Base-by-base conservation (phyloP, 2,329 filamentous ascomycete species). In the Huntiella savannae region DNA sequence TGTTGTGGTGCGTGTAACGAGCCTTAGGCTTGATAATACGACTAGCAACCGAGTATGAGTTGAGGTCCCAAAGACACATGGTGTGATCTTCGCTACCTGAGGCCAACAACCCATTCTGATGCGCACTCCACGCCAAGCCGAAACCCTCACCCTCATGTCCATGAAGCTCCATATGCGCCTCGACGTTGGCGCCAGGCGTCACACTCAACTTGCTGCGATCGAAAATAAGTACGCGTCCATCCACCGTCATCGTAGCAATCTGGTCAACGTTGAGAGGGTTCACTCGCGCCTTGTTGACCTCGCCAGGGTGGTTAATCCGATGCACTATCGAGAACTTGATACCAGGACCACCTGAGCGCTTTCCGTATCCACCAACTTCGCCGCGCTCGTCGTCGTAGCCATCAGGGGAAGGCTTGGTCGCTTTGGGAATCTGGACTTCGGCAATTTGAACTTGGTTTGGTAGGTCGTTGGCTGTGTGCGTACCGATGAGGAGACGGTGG, bases 211-310 rank as follows among this genome's bases (percentile, higher is more conserved):
- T 96, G 45, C 88, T 93, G 53, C 88, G 79, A 65, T 98, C 91
- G 65, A 92, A 98, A 54, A 98, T 77, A 60, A 96, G 77, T 37
- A 95, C 82, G 53, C 77, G 80, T 52, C 84, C 82, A 59, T 95
- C 83, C 5, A 84, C 76, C 53, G 84, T 86, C 63, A 95, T 79
- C 0, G 91, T 95, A 3, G 91, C 91, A 55, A 98, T 92, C 49
- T 98, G 78, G 57, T 98, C 86, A 4, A 88, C 86, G 58, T 98
- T 98, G 60, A 96, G 88, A 10, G 91, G 91, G 63, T 95, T 87
- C 59, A 96, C 96, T 54, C 91, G 79, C 12, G 91, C 92, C 67
- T 96, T 98, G 71, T 98, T 98, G 59, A 98, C 86, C 62, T 98
- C 91, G 52, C 84, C 83, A 12, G 87, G 86, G 60, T 98, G 91